phyloP scores from a whole-genome alignment of 2,329 filamentous ascomycete species.

The Monilinia fructigena region DNA sequence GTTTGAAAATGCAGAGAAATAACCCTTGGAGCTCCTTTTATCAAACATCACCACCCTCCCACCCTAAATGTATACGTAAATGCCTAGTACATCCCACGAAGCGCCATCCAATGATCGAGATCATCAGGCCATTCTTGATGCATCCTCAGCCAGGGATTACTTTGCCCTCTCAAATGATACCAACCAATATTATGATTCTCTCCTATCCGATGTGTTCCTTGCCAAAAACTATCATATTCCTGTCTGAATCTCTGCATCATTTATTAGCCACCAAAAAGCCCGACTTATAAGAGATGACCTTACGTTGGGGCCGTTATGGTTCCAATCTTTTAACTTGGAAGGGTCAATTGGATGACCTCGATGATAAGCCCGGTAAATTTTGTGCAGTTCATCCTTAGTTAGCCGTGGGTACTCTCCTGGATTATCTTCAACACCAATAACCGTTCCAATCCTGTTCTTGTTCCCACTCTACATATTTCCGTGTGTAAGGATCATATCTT shows the following conservation, averaged over 20 bases:
- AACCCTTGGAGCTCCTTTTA: neutral
- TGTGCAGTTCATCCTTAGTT: slow-evolving; percentile 29
- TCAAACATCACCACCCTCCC: neutral
- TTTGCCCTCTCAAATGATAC: neutral
- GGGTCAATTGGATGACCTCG: slow-evolving; percentile 25
- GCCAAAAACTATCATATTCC: slow-evolving; percentile 37
- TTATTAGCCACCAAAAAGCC: slow-evolving; percentile 3
- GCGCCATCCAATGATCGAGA: slow-evolving; percentile 24
- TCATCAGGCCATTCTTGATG: slow-evolving; percentile 26
- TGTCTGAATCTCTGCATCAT: slow-evolving; percentile 32
- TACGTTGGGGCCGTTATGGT: slow-evolving; percentile 34
- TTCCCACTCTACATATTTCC: slow-evolving; percentile 36
- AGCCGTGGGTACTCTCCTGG: slow-evolving; percentile 33
- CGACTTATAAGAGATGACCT: neutral
- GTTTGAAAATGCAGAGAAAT: too few relatives aligned
- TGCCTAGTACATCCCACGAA: slow-evolving; percentile 12
- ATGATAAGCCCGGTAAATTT: slow-evolving; percentile 25
- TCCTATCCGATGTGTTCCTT: slow-evolving; percentile 34
- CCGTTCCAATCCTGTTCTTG: slow-evolving; percentile 29
- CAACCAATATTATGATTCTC: slow-evolving; percentile 27
- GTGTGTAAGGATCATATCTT: slow-evolving; percentile 37
- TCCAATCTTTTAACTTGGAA: slow-evolving; percentile 34
- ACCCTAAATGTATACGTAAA: neutral
- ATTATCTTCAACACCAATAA: slow-evolving; percentile 17
- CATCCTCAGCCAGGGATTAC: slow-evolving; percentile 25